Base-by-base conservation (phyloP, 805 yeast species). In the Candida berthetii region DNA sequence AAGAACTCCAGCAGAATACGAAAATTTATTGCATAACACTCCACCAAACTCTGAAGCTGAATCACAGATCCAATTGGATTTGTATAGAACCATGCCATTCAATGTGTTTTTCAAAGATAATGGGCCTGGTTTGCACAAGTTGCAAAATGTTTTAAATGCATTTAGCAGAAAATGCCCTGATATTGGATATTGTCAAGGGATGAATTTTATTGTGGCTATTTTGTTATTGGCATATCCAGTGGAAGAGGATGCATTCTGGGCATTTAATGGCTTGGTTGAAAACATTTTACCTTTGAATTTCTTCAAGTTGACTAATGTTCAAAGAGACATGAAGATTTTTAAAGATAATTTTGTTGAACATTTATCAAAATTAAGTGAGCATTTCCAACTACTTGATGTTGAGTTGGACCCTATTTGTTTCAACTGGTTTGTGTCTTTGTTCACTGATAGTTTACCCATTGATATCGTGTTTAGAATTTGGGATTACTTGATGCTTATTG, bases 161-260 rank as follows among this genome's bases (percentile, higher is more conserved):
- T 76, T 71, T 47, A 67, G 70, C 16, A 61, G 68, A 7, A 65
- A 73, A 44, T 66, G 68, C 44, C 71, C 75, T 0, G 61, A 61
- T 0, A 61, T 76, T 35, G 82, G 83, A 1, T 77, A 77, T 52
- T 71, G 77, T 40, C 83, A 77, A 48, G 83, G 83, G 1, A 70
- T 77, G 83, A 77, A 77, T 51, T 69, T 76, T 48, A 71, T 77
- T n/a, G 72, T 70, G 10, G 83, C 78, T 0, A 72, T 71, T 36
- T 45, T 77, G 9, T 52, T 77, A 11, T 50, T 77, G 18, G 68
- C 70, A 0, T 66, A 58, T 37, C 61, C 66, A 4, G 60, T 66
- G 3, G 74, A 72, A 38, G 80, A 72, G 42, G 80, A 74, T 40
- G 68, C 76, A 7, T 77, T 74, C 44, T 75, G 81, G 80, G 60